These are phyloP conservation scores for Talaromyces sp. DNA, from an alignment of 2,329 filamentous ascomycete species.

Conservation along the genomic window DNA sequence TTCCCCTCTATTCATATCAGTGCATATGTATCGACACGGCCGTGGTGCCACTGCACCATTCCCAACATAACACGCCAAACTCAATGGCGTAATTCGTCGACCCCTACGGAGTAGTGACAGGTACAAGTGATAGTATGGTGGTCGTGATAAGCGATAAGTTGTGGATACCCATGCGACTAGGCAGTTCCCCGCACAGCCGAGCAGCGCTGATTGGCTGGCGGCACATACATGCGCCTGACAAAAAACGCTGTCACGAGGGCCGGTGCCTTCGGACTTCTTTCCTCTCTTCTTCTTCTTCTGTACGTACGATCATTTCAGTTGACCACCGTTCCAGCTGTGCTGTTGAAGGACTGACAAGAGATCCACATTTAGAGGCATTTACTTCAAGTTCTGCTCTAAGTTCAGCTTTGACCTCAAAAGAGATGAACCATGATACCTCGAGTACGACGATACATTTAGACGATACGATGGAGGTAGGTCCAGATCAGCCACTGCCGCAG, in stretches of 20 bases:
- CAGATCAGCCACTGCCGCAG: not conserved
- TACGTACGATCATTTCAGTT: not conserved
- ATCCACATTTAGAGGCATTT: not conserved
- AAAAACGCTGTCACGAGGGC: not conserved
- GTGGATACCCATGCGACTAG: not conserved
- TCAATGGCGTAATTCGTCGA: no score
- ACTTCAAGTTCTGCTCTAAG: not conserved
- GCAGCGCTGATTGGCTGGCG: not conserved
- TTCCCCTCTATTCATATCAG: no score
- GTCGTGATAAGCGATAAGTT: no score
- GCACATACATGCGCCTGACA: not conserved
- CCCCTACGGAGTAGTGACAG: no score
- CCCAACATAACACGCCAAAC: no score
- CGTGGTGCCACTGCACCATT: no score
- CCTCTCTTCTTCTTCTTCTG: no score
- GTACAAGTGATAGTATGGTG: no score
- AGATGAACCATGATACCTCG: not conserved
- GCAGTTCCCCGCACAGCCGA: not conserved
- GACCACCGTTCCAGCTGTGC: not conserved
- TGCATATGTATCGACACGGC: no score
- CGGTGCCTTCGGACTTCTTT: not conserved
- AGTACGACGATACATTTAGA: not conserved
- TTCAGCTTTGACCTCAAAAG: not conserved
- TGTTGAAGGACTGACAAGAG: not conserved
- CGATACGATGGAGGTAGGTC: not conserved